Evolutionary conservation across 345 rosid genomes (phyloP).

Genomic region (Eucalyptus guilfoylei): DNA sequence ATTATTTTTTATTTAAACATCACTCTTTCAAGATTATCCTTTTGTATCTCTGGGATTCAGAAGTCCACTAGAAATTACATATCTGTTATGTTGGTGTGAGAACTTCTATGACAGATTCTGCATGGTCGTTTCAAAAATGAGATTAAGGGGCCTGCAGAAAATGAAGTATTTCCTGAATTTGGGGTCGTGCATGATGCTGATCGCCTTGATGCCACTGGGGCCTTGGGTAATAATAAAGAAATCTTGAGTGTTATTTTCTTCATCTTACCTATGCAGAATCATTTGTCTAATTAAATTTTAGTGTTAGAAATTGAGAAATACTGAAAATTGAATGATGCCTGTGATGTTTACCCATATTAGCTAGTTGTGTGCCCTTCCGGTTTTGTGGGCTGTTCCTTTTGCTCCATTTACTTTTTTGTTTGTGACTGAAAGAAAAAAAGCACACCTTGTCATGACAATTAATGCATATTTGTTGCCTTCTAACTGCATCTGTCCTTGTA

Average conservation of each 20-base stretch:
- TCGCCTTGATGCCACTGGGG: constrained; percentile 90
- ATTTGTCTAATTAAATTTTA: neutral
- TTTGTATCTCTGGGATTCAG: neutral
- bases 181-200: constrained; percentile 94
- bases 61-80: neutral
- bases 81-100: neutral
- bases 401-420: neutral
- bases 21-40: neutral
- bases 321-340: neutral
- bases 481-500: no score
- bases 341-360: neutral
- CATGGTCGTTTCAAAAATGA: constrained; percentile 59
- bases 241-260: neutral
- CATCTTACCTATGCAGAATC: neutral
- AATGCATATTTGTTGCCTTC: no score
- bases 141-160: constrained; percentile 24
- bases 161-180: constrained; percentile 45
- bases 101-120: neutral
- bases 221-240: constrained; percentile 38
- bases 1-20: neutral
- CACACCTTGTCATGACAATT: neutral
- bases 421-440: neutral
- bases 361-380: neutral
- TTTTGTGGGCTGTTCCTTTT: neutral
- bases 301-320: neutral